phyloP scores from a whole-genome alignment of 1,139 yeast genomes.

The Geotrichum citri-aurantii region DNA sequence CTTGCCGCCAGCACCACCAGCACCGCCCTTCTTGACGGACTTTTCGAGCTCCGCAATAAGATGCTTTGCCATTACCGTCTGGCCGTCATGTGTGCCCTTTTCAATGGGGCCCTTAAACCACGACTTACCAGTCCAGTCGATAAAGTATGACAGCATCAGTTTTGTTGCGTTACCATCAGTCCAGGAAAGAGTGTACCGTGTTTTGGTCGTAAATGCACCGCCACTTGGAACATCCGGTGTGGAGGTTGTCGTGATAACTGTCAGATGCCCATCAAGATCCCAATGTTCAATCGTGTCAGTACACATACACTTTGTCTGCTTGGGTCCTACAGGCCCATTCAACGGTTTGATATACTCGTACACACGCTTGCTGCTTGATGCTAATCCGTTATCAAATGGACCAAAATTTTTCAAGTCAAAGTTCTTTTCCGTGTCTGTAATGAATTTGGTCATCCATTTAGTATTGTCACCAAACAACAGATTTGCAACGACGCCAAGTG shows the following conservation, averaged over 20 bases:
- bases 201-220: conserved; percentile 65
- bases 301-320: conserved; percentile 79
- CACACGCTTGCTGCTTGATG: conserved; percentile 44
- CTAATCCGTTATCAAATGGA: conserved; percentile 39
- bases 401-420: conserved; percentile 58
- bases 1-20: conserved; percentile 26
- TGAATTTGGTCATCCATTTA: conserved; percentile 46
- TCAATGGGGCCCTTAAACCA: conserved; percentile 92
- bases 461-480: conserved; percentile 72
- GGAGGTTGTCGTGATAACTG: conserved; percentile 60
- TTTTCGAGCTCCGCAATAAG: conserved; percentile 55
- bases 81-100: conserved; percentile 89
- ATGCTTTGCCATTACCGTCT: conserved; percentile 59
- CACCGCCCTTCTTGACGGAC: conserved; percentile 36
- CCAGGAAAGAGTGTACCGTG: conserved; percentile 68
- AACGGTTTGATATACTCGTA: conserved; percentile 78
- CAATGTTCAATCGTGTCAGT: conserved; percentile 63
- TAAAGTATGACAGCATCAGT: conserved; percentile 56
- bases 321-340: conserved; percentile 83
- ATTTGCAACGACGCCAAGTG: conserved; percentile 70
- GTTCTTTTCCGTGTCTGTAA: conserved; percentile 66
- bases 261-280: conserved; percentile 52
- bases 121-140: conserved; percentile 90
- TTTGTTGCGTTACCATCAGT: conserved; percentile 62
- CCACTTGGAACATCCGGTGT: conserved; percentile 98